These are phyloP conservation scores for Fomitopsis schrenkii DNA, from an alignment of 1,284 basidiomycete genomes.

Conservation along the genomic window DNA sequence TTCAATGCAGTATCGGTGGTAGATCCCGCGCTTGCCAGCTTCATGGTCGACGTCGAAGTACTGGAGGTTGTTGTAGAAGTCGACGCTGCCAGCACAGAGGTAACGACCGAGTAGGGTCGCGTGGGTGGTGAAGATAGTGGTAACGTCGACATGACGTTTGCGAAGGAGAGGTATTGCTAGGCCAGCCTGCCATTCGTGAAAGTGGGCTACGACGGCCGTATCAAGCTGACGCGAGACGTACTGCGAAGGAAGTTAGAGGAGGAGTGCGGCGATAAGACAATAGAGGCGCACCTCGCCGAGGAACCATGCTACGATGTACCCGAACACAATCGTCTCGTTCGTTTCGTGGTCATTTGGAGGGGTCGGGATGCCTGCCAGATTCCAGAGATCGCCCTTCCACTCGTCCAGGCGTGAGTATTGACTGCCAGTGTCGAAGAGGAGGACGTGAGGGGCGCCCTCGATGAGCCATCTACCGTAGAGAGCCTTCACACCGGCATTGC, in stretches of 20 bases:
- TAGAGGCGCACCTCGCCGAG: slow-evolving; percentile 78
- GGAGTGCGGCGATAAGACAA: neutral
- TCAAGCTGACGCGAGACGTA: slow-evolving; percentile 78
- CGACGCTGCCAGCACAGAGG: slow-evolving; percentile 94
- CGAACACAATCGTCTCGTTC: slow-evolving; percentile 98
- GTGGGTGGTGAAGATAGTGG: slow-evolving; percentile 97
- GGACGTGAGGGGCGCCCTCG: slow-evolving; percentile 90
- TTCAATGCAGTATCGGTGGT: slow-evolving; percentile 93
- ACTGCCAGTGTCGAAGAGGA: slow-evolving; percentile 94
- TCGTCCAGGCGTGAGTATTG: slow-evolving; percentile 89
- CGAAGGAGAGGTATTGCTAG: slow-evolving; percentile 94
- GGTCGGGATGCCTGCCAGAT: slow-evolving; percentile 93
- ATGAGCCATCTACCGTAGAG: slow-evolving; percentile 98
- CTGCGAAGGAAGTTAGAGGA: slow-evolving; percentile 33
- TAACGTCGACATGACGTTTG: slow-evolving; percentile 96
- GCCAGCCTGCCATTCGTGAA: slow-evolving; percentile 99
- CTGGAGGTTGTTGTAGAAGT: slow-evolving; percentile 99
- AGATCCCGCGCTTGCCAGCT: slow-evolving; percentile 96
- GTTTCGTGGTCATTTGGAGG: slow-evolving; percentile 96
- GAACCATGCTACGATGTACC: slow-evolving; percentile 99
- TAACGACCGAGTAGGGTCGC: slow-evolving; percentile 98
- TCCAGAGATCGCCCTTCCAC: slow-evolving; percentile 99
- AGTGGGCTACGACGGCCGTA: slow-evolving; percentile 91
- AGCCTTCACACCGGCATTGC: slow-evolving; percentile 85
- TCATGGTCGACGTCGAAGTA: slow-evolving; percentile 99